A percentile compares a stretch with the other conserved stretches of the same genome.
These are phyloP conservation scores for Cutaneotrichosporon cavernicola DNA, from an alignment of 1,284 basidiomycete species.

Conservation along the genomic window DNA sequence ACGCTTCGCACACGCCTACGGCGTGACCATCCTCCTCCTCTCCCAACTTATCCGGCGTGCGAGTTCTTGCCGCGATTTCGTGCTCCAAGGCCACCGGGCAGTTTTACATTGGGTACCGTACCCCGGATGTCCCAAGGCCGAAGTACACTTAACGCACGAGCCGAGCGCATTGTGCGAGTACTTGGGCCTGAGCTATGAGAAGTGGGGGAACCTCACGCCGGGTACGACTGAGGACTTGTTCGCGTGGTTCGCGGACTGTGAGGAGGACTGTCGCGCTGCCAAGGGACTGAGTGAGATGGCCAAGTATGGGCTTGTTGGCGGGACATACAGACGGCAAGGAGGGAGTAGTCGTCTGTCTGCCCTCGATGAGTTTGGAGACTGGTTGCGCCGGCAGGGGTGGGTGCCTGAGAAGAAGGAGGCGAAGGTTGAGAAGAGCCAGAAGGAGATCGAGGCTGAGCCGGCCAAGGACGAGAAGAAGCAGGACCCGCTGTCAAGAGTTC, in stretches of 20 bases:
- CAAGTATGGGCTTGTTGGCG: background rate
- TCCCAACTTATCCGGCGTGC: conserved; percentile 16
- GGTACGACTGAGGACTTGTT: conserved; percentile 10
- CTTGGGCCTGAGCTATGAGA: conserved; percentile 32
- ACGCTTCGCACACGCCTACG: conserved; percentile 27
- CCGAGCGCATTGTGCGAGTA: conserved; percentile 32
- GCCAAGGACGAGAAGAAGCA: background rate
- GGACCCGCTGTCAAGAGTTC: conserved; percentile 7
- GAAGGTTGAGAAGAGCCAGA: background rate
- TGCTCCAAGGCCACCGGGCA: conserved; percentile 25
- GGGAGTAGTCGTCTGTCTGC: background rate
- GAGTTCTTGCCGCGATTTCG: background rate
- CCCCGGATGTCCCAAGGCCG: conserved; percentile 27
- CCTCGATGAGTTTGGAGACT: conserved; percentile 12
- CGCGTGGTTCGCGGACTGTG: conserved; percentile 8
- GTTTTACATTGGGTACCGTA: conserved; percentile 29
- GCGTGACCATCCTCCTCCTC: conserved; percentile 19
- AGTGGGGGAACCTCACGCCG: background rate
- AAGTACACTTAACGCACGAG: conserved; percentile 30
- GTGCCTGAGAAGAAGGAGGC: background rate
- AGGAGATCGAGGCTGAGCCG: background rate
- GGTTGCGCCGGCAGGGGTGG: conserved; percentile 10
- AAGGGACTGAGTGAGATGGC: conserved; percentile 4
- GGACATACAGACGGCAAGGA: background rate
- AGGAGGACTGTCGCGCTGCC: background rate